phyloP scores from a whole-genome alignment of 192 early-diverging fungal species.

The Rhizoclosmatium globosum region DNA sequence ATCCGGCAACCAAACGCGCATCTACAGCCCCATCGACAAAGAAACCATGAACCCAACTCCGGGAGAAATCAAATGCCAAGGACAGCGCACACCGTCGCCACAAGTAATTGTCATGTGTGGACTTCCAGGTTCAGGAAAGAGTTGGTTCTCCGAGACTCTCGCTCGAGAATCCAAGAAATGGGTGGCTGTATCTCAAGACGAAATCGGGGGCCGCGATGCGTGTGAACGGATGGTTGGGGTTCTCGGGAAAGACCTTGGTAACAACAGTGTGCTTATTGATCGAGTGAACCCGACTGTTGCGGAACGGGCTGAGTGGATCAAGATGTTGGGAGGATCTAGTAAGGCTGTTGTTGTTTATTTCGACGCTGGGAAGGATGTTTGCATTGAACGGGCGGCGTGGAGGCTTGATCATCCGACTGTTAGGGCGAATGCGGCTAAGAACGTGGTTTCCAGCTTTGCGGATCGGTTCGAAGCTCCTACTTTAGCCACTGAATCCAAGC shows the following conservation, averaged over 20 bases:
- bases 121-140: slow-evolving; percentile 53
- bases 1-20: slow-evolving; percentile 13
- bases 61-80: slow-evolving; percentile 13
- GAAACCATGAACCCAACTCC: background rate
- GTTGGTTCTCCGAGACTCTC: slow-evolving; percentile 37
- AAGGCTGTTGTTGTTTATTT: slow-evolving; percentile 42
- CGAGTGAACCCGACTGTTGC: slow-evolving; percentile 48
- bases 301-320: slow-evolving; percentile 38
- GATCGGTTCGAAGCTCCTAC: slow-evolving; percentile 4
- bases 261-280: slow-evolving; percentile 40
- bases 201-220: slow-evolving; percentile 32
- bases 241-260: slow-evolving; percentile 9
- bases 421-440: slow-evolving; percentile 27
- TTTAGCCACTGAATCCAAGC: background rate
- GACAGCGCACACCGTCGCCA: slow-evolving; percentile 21
- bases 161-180: slow-evolving; percentile 19
- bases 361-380: slow-evolving; percentile 33
- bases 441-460: slow-evolving; percentile 32
- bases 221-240: slow-evolving; percentile 31
- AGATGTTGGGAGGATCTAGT: slow-evolving; percentile 27
- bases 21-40: slow-evolving; percentile 23
- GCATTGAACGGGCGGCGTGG: slow-evolving; percentile 34
- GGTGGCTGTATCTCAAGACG: slow-evolving; percentile 49
- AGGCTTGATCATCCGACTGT: slow-evolving; percentile 52
- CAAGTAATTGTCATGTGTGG: slow-evolving; percentile 46